Base-by-base conservation (phyloP, 768 basidiomycete genomes). In the Cystoderma amianthinum region DNA sequence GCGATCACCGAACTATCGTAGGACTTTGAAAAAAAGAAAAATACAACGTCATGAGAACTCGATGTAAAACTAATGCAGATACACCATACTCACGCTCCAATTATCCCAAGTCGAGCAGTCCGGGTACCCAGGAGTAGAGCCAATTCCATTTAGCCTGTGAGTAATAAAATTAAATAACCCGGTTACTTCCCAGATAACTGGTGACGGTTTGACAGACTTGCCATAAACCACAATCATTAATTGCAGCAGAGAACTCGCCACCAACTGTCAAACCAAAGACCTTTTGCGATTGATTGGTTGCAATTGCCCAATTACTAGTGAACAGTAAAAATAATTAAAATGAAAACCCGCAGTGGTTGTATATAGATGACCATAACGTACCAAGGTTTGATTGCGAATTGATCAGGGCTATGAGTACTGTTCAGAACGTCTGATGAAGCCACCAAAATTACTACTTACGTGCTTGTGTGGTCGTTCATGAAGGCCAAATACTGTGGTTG, bases 241-340 rank as follows among this genome's bases (percentile, higher is more conserved):
- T 79, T 23, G 86, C 88, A 35, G 79, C 71, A 32, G 80, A 82
- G 59, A 82, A 95, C 62, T 95, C 92, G 46, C 90, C 92, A 32
- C 86, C 89, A 32, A 77, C 55, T 30, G 82, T 82, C 47, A 95
- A 63, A 21, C 94, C 93, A 53, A 90, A 93, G 10, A 68, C 68
- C 17, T 63, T 67, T 64, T 82, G 78, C 1, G 88, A 86, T 44
- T 68, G 65, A 55, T 73, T 72, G 18, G 69, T 72, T n/a, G 69
- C 68, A 41, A 67, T 59, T 39, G 68, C 69, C 70, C 72, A 73
- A 38, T 59, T 54, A 56, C 72, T 74, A n/a, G n/a, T 38, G 46
- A 42, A 2, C 38, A 32, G 43, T 39, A 41, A 49, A 49, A 48
- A 52, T 44, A 47, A n/a, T n/a, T 47, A 49, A 47, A 54, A 51